These are phyloP conservation scores for Peronosclerospora sorghi DNA, from an alignment of 352 stramenopile species.

Conservation along the genomic window DNA sequence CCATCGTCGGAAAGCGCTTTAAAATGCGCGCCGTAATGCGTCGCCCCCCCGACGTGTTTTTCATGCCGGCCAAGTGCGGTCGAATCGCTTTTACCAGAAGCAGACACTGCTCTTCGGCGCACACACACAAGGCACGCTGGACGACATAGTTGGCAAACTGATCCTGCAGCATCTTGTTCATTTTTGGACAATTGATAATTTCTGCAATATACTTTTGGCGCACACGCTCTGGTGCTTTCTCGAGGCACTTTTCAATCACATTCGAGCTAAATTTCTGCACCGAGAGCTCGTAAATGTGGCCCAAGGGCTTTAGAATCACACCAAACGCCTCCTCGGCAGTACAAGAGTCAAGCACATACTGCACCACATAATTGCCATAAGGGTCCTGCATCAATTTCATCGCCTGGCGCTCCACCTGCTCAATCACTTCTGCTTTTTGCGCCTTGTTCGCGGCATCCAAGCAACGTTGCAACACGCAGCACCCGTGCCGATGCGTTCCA, in stretches of 20 bases:
- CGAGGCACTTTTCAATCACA: conserved; percentile 98
- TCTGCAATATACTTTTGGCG: conserved; percentile 69
- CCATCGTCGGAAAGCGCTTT: conserved; percentile 94
- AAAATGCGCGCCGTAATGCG: conserved; percentile 94
- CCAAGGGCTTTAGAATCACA: conserved; percentile 77
- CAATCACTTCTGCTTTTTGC: conserved; percentile 85
- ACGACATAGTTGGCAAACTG: conserved; percentile 99
- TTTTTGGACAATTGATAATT: conserved; percentile 65
- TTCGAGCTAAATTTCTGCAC: conserved; percentile 99
- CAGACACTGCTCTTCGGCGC: conserved; percentile 89
- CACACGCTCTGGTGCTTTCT: conserved; percentile 82
- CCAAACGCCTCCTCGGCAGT: conserved; percentile 66
- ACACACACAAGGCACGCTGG: conserved; percentile 92
- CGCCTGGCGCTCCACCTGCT: conserved; percentile 91
- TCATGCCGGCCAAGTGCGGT: conserved; percentile 90
- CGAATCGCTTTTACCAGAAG: conserved; percentile 92
- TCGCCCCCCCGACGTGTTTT: conserved; percentile 90
- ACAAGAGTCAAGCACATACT: conserved; percentile 87
- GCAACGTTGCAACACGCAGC: conserved; percentile 95
- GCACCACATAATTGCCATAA: conserved; percentile 88
- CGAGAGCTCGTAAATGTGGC: conserved; percentile 91
- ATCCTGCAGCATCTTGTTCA: conserved; percentile 93
- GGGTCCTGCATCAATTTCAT: conserved; percentile 93
- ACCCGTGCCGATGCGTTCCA: conserved; percentile 94
- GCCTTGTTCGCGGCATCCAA: conserved; percentile 86